These are phyloP conservation scores for Uronychia setigera DNA, from an alignment of 73 alveolate genomes.

Conservation along the genomic window DNA sequence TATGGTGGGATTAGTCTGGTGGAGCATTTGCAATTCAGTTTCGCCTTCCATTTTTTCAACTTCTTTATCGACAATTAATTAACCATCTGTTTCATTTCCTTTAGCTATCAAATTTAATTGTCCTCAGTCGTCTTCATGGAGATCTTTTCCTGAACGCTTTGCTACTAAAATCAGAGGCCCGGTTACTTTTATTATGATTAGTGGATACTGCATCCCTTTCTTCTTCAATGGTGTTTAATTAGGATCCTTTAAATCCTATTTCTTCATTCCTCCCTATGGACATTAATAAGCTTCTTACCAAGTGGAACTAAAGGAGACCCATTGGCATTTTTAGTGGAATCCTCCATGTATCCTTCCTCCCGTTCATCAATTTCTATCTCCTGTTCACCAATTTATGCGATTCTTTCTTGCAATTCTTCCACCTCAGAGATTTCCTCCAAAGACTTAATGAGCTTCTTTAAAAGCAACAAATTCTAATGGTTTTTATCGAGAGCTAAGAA, in stretches of 20 bases:
- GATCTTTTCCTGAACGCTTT: too few relatives aligned
- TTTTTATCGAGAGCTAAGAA: constrained; percentile 40
- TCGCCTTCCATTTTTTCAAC: too few relatives aligned
- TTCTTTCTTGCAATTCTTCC: constrained; percentile 41
- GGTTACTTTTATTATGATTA: background rate
- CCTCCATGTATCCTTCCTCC: background rate
- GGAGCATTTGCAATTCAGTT: too few relatives aligned
- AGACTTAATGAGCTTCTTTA: constrained; percentile 50
- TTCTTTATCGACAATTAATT: too few relatives aligned
- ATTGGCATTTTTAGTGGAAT: background rate
- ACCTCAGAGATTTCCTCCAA: constrained; percentile 50
- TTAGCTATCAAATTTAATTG: too few relatives aligned
- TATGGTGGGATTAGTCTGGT: background rate
- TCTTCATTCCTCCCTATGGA: background rate
- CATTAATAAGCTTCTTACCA: too few relatives aligned
- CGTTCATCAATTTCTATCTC: background rate
- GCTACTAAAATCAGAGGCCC: too few relatives aligned
- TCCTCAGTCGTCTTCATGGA: too few relatives aligned
- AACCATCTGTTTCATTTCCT: too few relatives aligned
- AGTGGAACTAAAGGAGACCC: too few relatives aligned
- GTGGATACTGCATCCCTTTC: background rate
- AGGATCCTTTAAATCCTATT: background rate
- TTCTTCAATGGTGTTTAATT: background rate
- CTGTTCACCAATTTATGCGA: constrained; percentile 12
- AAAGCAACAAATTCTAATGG: constrained; percentile 30